Evolutionary conservation across 768 basidiomycete species (phyloP).

Genomic region (Termitomyces sp.): DNA sequence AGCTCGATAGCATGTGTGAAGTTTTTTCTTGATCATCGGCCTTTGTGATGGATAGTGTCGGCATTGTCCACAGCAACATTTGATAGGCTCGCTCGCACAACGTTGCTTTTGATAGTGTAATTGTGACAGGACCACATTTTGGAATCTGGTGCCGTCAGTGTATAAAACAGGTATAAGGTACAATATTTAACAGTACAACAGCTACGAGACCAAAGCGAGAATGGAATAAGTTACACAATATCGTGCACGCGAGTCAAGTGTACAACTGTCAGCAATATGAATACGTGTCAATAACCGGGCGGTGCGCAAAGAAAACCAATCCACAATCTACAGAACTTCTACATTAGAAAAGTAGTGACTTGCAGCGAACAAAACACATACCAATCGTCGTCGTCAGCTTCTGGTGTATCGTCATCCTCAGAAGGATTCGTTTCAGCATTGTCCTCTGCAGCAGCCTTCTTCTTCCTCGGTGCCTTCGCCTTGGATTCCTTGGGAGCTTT

Average conservation of each 20-base stretch:
- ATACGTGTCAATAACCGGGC: not conserved
- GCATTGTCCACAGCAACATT: not conserved
- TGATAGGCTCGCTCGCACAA: not conserved
- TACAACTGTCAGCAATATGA: not conserved
- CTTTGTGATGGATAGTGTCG: not conserved
- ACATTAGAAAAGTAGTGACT: not conserved
- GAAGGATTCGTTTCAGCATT: conserved; percentile 1
- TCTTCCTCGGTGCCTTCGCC: conserved; percentile 15
- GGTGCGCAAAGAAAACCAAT: not conserved
- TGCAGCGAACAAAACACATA: not conserved
- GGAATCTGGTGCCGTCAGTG: not conserved
- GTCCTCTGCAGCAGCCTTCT: conserved; percentile 14
- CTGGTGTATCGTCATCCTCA: conserved; percentile 6
- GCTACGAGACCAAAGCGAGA: not conserved
- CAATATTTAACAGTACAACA: conserved; percentile 5
- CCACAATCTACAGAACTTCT: not conserved
- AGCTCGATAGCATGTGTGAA: not conserved
- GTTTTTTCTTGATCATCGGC: not conserved
- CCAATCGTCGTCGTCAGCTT: not conserved
- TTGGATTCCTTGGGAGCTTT: conserved; percentile 26
- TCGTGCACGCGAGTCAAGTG: not conserved
- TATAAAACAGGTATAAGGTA: conserved; percentile 4
- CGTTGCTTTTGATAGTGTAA: not conserved
- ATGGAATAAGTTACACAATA: conserved; percentile 6
- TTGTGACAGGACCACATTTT: not conserved